Evolutionary conservation across 768 basidiomycete species (phyloP).

Genomic region (Kwoniella shandongensis): DNA sequence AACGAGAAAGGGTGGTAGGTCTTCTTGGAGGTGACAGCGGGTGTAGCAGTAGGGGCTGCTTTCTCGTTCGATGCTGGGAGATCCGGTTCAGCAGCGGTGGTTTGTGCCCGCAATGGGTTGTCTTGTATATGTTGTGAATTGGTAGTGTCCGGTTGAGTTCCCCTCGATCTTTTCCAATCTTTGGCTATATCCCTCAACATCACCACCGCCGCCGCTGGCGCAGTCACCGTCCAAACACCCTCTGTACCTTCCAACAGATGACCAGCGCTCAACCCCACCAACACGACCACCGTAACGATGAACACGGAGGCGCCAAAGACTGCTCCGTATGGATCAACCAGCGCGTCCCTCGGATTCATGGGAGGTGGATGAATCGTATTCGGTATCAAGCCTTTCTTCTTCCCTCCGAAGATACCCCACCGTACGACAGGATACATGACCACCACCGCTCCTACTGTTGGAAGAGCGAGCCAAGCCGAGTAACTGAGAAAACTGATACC

Average conservation of each 20-base stretch:
- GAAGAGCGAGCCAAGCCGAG: slow-evolving; percentile 78
- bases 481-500: slow-evolving; percentile 71
- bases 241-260: slow-evolving; percentile 48
- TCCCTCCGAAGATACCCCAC: slow-evolving; percentile 30
- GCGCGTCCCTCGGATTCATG: slow-evolving; percentile 60
- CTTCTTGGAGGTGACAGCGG: not conserved
- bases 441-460: slow-evolving; percentile 67
- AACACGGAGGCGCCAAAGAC: slow-evolving; percentile 70
- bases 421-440: slow-evolving; percentile 60
- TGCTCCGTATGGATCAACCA: slow-evolving; percentile 74
- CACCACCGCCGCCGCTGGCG: slow-evolving; percentile 75
- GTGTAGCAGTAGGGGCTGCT: not conserved
- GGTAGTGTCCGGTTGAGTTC: no score
- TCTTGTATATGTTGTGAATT: no score
- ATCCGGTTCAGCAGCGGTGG: not conserved
- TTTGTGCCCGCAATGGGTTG: no score
- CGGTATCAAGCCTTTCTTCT: slow-evolving; percentile 34
- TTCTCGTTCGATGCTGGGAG: not conserved
- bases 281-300: slow-evolving; percentile 65
- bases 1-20: slow-evolving; percentile 6
- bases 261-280: slow-evolving; percentile 68
- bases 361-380: slow-evolving; percentile 42
- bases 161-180: not conserved
- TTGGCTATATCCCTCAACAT: slow-evolving; percentile 62
- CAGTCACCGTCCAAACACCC: slow-evolving; percentile 61